phyloP scores from a whole-genome alignment of 805 yeast genomes.

The Kuraishia capsulata region DNA sequence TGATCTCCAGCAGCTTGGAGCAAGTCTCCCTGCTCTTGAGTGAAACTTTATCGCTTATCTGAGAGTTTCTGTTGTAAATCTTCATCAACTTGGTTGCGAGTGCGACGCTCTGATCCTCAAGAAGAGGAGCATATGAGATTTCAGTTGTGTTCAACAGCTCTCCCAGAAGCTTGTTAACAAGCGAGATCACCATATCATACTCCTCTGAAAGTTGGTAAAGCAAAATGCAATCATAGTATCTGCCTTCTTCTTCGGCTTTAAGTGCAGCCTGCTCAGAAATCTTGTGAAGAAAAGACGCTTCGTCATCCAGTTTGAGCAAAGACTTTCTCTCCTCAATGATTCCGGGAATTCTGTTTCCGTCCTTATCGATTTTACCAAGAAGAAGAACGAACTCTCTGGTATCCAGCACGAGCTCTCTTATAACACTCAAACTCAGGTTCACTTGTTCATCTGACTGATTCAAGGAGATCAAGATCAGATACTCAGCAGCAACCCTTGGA shows the following conservation, averaged over 20 bases:
- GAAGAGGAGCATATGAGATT: conserved; percentile 23
- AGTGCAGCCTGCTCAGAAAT: conserved; percentile 82
- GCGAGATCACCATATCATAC: conserved; percentile 66
- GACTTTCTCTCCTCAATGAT: conserved; percentile 69
- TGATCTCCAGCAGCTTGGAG: conserved; percentile 52
- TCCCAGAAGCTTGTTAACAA: conserved; percentile 70
- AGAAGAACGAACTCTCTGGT: conserved; percentile 77
- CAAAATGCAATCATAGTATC: conserved; percentile 74
- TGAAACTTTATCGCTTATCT: conserved; percentile 47
- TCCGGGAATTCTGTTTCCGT: conserved; percentile 77
- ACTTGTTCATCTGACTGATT: conserved; percentile 30
- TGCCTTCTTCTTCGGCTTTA: conserved; percentile 86
- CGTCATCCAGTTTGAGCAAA: conserved; percentile 48
- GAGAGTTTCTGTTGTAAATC: conserved; percentile 44
- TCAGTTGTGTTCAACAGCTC: conserved; percentile 69
- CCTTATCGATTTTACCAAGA: conserved; percentile 73
- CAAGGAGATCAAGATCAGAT: conserved; percentile 62
- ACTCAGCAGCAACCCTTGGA: conserved; percentile 89
- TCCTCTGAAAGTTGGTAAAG: conserved; percentile 86
- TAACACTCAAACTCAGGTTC: conserved; percentile 61
- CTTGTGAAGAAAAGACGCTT: conserved; percentile 51
- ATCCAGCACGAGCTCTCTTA: conserved; percentile 76
- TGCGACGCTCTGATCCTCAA: conserved; percentile 32
- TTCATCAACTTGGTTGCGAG: conserved; percentile 35
- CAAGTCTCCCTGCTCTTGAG: conserved; percentile 56